phyloP scores from a whole-genome alignment of 176 grass and related monocot species.

The Zoysia pacifica region DNA sequence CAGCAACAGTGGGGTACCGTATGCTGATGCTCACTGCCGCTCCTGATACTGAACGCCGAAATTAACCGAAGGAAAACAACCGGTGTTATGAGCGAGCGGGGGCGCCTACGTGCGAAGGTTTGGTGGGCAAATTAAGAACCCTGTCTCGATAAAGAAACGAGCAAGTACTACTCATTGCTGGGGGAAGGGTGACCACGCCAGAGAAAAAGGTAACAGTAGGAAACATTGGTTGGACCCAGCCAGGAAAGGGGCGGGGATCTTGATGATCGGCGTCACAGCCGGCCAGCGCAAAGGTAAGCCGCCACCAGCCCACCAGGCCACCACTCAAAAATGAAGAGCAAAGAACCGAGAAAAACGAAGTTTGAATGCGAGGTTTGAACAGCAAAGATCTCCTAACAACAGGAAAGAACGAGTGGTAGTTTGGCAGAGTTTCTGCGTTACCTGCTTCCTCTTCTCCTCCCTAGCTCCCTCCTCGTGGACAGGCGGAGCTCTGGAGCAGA shows the following conservation, averaged over 20 bases:
- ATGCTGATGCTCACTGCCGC: slow-evolving; percentile 19
- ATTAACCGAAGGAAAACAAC: slow-evolving; percentile 15
- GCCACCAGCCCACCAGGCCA: too few relatives aligned
- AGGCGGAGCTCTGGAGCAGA: not conserved
- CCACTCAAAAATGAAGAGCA: not conserved
- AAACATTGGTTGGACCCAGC: slow-evolving; percentile 52
- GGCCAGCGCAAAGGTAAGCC: slow-evolving; percentile 24
- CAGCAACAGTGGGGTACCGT: slow-evolving; percentile 21
- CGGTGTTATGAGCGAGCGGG: not conserved
- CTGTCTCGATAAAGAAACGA: slow-evolving; percentile 4
- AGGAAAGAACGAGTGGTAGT: not conserved
- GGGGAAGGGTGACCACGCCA: slow-evolving; percentile 33
- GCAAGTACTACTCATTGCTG: slow-evolving; percentile 41
- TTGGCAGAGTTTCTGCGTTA: not conserved
- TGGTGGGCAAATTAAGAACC: slow-evolving; percentile 1
- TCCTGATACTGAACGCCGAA: not conserved
- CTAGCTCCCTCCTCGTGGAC: not conserved
- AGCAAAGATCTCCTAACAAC: not conserved
- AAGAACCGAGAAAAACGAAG: not conserved
- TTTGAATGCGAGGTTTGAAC: not conserved
- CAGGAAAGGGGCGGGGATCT: slow-evolving; percentile 38
- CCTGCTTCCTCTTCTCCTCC: slow-evolving; percentile 6
- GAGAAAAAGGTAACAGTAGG: slow-evolving; percentile 50
- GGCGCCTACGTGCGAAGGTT: not conserved
- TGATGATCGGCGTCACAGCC: slow-evolving; percentile 43